phyloP scores from a whole-genome alignment of 768 basidiomycete genomes.

The Xanthoconium purpureum region DNA sequence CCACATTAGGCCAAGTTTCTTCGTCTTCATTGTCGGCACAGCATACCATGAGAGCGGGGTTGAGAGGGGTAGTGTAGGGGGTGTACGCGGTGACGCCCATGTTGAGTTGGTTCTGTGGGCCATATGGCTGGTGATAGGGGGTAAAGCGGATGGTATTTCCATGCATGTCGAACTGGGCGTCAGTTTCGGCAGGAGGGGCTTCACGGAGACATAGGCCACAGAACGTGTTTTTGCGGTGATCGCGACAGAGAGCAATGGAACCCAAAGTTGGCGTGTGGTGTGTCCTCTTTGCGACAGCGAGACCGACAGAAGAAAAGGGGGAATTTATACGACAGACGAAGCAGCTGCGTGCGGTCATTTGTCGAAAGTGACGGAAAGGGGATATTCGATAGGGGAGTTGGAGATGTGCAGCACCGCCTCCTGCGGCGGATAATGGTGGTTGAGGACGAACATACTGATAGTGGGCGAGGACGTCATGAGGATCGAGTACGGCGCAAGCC shows the following conservation, averaged over 20 bases:
- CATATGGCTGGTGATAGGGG: constrained; percentile 33
- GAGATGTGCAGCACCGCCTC: constrained; percentile 32
- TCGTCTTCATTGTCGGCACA: constrained; percentile 73
- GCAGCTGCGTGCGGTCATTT: constrained; percentile 54
- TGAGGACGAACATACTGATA: constrained; percentile 46
- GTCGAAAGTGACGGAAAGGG: constrained; percentile 61
- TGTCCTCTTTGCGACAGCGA: constrained; percentile 48
- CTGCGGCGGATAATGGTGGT: constrained; percentile 26
- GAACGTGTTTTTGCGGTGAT: constrained; percentile 60
- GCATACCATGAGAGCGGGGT: constrained; percentile 38
- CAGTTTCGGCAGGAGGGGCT: constrained; percentile 43
- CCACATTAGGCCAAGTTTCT: constrained; percentile 60
- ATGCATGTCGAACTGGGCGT: constrained; percentile 34
- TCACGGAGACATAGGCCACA: constrained; percentile 73
- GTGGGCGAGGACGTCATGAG: constrained; percentile 51
- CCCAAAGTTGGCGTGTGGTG: constrained; percentile 43
- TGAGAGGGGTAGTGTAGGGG: constrained; percentile 23
- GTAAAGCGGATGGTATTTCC: constrained; percentile 31
- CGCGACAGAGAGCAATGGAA: constrained; percentile 53
- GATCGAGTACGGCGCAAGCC: constrained; percentile 60
- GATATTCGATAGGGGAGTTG: constrained; percentile 39
- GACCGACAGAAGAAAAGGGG: constrained; percentile 49
- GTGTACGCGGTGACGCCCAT: constrained; percentile 25
- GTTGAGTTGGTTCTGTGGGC: constrained; percentile 16
- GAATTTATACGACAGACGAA: constrained; percentile 67